Evolutionary conservation across 1,139 yeast genomes (phyloP).

Genomic region (Maudiozyma humilis): DNA sequence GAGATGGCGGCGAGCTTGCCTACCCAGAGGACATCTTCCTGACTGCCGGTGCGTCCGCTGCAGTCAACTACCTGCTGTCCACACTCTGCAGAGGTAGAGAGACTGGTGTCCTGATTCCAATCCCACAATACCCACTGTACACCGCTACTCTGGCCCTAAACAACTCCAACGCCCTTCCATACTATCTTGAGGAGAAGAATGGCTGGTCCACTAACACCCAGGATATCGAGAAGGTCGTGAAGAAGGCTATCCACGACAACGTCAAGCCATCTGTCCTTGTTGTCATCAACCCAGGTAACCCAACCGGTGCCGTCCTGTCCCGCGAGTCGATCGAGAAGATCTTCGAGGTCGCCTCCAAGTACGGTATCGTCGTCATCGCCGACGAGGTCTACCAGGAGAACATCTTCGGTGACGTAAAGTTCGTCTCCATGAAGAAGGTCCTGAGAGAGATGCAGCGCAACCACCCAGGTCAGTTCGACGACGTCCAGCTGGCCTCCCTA

Average conservation of each 20-base stretch:
- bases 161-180: conserved; percentile 78
- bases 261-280: conserved; percentile 72
- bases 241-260: conserved; percentile 45
- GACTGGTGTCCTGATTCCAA: conserved; percentile 86
- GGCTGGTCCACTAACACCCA: conserved; percentile 78
- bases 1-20: conserved; percentile 62
- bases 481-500: conserved; percentile 83
- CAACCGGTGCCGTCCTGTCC: conserved; percentile 79
- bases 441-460: conserved; percentile 51
- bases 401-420: conserved; percentile 48
- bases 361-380: conserved; percentile 84
- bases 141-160: conserved; percentile 85
- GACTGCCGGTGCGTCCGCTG: conserved; percentile 91
- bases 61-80: conserved; percentile 68
- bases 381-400: conserved; percentile 97
- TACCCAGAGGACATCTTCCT: conserved; percentile 66
- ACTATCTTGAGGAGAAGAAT: conserved; percentile 68
- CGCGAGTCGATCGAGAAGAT: conserved; percentile 61
- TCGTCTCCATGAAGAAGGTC: conserved; percentile 60
- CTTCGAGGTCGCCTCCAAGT: conserved; percentile 69
- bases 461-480: conserved; percentile 48
- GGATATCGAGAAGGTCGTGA: conserved; percentile 52
- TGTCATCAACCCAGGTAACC: conserved; percentile 95
- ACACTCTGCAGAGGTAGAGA: conserved; percentile 57
- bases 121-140: conserved; percentile 94